Evolutionary conservation across 768 basidiomycete species (phyloP).

Genomic region (Pleurotus cornucopiae): DNA sequence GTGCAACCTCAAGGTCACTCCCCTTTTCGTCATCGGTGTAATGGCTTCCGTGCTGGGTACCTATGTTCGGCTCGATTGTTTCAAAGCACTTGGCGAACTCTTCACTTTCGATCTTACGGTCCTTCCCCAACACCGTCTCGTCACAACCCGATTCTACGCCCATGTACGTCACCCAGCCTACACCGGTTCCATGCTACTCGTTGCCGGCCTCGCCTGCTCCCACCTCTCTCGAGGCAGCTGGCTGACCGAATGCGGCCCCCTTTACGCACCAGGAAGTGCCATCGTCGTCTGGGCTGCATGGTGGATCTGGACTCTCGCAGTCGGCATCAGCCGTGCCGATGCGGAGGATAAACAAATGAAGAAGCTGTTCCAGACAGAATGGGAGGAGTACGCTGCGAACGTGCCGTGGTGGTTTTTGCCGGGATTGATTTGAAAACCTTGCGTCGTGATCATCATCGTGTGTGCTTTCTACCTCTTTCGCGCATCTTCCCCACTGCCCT

Average conservation of each 20-base stretch:
- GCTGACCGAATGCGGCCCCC: slow-evolving; percentile 28
- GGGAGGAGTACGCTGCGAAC: slow-evolving; percentile 38
- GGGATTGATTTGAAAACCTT: slow-evolving; percentile 25
- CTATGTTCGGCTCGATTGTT: slow-evolving; percentile 49
- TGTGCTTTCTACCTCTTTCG: too few species aligned
- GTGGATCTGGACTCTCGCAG: slow-evolving; percentile 40
- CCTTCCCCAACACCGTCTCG: slow-evolving; percentile 42
- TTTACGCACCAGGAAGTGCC: slow-evolving; percentile 18
- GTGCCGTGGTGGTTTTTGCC: slow-evolving; percentile 47
- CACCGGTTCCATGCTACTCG: slow-evolving; percentile 40
- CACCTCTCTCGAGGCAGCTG: slow-evolving; percentile 37
- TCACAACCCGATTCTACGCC: slow-evolving; percentile 38
- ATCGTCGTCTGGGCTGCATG: slow-evolving; percentile 27
- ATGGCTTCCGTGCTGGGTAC: slow-evolving; percentile 37
- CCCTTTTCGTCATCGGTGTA: slow-evolving; percentile 42
- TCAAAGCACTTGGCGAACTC: slow-evolving; percentile 45
- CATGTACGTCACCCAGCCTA: slow-evolving; percentile 48
- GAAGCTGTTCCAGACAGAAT: slow-evolving; percentile 37
- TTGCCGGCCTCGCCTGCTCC: slow-evolving; percentile 34
- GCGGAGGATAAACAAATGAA: slow-evolving; percentile 45
- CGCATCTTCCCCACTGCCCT: too few species aligned
- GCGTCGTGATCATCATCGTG: too few species aligned
- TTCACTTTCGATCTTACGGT: slow-evolving; percentile 61
- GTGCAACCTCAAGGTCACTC: slow-evolving; percentile 28
- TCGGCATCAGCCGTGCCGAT: slow-evolving; percentile 39